Evolutionary conservation across 139 green algal species (phyloP), one percentile per base, ranked within the genome.

Genomic region (Micractinium conductrix): DNA sequence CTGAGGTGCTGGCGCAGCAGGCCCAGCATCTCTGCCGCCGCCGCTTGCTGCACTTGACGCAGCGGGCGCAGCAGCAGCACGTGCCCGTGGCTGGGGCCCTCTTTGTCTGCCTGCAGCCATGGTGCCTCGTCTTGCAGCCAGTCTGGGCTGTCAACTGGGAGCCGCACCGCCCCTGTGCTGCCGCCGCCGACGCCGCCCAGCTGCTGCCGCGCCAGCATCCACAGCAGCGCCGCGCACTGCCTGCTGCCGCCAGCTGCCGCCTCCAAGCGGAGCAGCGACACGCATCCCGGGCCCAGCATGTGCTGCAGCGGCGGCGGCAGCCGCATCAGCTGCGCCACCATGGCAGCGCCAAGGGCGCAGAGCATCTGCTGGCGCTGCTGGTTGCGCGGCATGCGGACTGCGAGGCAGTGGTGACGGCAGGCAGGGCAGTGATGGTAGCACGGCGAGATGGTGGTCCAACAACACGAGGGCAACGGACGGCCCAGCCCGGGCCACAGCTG

Each of bases 141-240:
- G 28, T 8, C 38, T 0, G 76, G 76, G 26, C 37, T 33, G 43
- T 72, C 38, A 2, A 37, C 21, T 2, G 76, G 76, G 28, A 82
- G 38, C 55, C 4, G 9, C 58, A 82, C 76, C 58, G 33, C 16
- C 0, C 0, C 76, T 4, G 6, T 7, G 2, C 10, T 10, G 21
- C 24, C 40, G 58, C 4, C 38, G 30, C 8, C 58, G 58, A 1
- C 30, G 45, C 42, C 62, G 7, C 26, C 14, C 48, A 69, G 76
- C 76, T 33, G 76, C 58, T 45, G 50, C 38, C 70, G 76, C 55
- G 44, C 58, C 76, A 82, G 58, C 76, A 82, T 82, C 76, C 76
- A 82, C 53, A 82, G 76, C 38, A 82, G 58, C 24, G 76, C 55
- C 3, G 76, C 58, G 9, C 37, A 37, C 76, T 82, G 76, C 38